Conservation (phyloP, 805 yeast species). For the Candida nitratophila region DNA sequence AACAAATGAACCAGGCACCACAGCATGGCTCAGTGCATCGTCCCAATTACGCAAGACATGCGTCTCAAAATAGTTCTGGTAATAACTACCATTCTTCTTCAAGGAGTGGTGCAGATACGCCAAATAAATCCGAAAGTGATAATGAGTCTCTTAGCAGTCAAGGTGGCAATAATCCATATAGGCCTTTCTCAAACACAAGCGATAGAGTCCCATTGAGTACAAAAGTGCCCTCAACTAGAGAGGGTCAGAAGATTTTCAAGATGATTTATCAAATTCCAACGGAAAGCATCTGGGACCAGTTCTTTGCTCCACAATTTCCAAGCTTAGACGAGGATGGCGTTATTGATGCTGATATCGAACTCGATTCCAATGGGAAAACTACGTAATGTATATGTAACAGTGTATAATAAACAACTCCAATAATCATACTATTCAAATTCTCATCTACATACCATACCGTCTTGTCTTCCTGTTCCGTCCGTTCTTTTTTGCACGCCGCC, state of each 20-base stretch:
- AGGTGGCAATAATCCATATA: neutral
- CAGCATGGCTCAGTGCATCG: neutral
- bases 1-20: neutral
- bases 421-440: no score
- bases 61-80: neutral
- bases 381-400: no score
- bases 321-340: neutral
- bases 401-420: no score
- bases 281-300: conserved; percentile 66
- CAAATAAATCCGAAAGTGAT: conserved; percentile 1
- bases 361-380: neutral
- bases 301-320: conserved; percentile 30
- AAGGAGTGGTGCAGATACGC: no score
- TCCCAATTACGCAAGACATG: no score
- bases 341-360: conserved; percentile 8
- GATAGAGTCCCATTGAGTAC: neutral
- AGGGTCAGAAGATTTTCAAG: conserved; percentile 52
- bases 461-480: no score
- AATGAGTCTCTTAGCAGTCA: neutral
- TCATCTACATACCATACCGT: no score
- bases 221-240: conserved; percentile 21
- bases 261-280: conserved; percentile 57
- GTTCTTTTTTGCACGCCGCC: no score
- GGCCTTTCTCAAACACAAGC: neutral
- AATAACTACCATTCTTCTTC: neutral